A percentile compares a stretch with the other conserved stretches of the same genome.
Evolutionary conservation across 177 flowering plant genomes (phyloP).

Genomic region (Vitis hybrid): DNA sequence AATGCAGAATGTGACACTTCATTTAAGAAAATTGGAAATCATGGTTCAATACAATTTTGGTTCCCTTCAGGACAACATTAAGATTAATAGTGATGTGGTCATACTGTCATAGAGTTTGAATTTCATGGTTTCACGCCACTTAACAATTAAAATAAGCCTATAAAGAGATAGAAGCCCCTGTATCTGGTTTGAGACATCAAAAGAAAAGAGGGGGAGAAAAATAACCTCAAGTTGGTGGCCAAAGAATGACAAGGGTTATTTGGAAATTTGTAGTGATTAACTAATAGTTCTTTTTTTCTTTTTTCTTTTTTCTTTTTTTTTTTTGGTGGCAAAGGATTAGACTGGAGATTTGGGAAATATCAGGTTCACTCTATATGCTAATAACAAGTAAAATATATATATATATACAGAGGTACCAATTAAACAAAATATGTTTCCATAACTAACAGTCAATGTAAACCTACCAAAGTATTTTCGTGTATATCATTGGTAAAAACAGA

Average conservation of each 20-base stretch:
- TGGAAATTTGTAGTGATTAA: background rate
- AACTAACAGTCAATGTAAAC: background rate
- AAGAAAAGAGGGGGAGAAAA: background rate
- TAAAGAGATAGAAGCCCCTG: background rate
- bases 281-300: too few species aligned
- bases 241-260: background rate
- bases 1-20: background rate
- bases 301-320: too few species aligned
- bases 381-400: too few species aligned
- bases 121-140: background rate
- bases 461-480: background rate
- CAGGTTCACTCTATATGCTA: too few species aligned
- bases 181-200: background rate
- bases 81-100: background rate
- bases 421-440: background rate
- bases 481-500: background rate
- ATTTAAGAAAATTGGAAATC: background rate
- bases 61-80: background rate
- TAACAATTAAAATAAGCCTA: background rate
- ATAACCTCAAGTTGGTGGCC: background rate
- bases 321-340: too few species aligned
- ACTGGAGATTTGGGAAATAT: too few species aligned
- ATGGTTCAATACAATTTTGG: background rate
- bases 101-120: background rate
- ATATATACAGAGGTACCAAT: too few species aligned